Evolutionary conservation across 2,329 filamentous ascomycete genomes (phyloP), one percentile per base, ranked within the genome.

Genomic region (Pseudogymnoascus sp.): DNA sequence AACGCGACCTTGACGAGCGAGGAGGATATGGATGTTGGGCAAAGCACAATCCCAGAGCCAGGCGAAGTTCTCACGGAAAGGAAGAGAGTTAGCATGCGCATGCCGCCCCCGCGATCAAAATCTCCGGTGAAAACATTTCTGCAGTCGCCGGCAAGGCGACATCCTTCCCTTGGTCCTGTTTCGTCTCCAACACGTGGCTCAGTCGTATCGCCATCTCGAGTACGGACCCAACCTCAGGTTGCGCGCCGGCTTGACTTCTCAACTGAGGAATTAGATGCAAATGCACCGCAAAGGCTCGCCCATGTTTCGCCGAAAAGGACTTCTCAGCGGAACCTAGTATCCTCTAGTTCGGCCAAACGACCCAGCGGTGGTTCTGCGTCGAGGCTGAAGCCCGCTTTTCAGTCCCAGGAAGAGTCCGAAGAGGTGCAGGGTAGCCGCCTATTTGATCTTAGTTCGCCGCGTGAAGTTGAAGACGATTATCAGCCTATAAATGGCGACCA

Each of bases 1-100:
- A 76, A 78, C 65, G 73, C 77, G 35, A 81, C 79, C 12, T 75
- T 80, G 41, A 77, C 77, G 23, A 78, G 78, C 16, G 84, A 83
- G 31, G 81, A 81, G 69, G 80, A 80, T 63, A 86, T 88, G 85
- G 84, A 86, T 23, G 76, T 87, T 61, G 81, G 81, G 66, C 80
- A 86, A 64, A 86, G 85, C 67, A 80, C 80, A 16, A 76, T 78
- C 66, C 79, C 78, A 62, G 79, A 82, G 60, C 76, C 80, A 29
- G 72, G 74, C 16, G 72, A 74, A 35, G 74, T 76, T 2, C 69
- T 80, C n/a, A 75, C 72, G 65, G 77, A 73, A 69, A 75, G 74
- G 49, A 67, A 65, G 62, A 64, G 66, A 62, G 63, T 66, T 62
- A 67, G 61, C 55, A 63, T 70, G 62, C 68, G 68, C 60, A 60